Evolutionary conservation across 108 stramenopile species (phyloP).

Genomic region (Fragilaria crotonensis): DNA sequence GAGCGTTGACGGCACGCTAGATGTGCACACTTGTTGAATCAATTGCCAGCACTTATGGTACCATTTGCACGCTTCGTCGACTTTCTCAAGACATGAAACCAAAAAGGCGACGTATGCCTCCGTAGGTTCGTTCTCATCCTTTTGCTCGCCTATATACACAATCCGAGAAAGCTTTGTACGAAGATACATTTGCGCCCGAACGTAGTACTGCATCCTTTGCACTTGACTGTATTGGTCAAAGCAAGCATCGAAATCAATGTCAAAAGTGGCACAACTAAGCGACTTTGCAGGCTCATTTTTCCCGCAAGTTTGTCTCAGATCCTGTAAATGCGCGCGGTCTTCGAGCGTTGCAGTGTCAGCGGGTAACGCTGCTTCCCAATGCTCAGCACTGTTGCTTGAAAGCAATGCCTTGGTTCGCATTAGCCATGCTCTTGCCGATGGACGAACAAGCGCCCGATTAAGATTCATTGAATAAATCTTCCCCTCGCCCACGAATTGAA

Average conservation of each 20-base stretch:
- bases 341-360: conserved; percentile 42
- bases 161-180: conserved; percentile 45
- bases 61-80: conserved; percentile 28
- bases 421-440: conserved; percentile 65
- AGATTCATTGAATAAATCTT: conserved; percentile 57
- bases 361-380: conserved; percentile 24
- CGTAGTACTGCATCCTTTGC: conserved; percentile 9
- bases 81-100: conserved; percentile 20
- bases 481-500: conserved; percentile 56
- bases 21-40: not conserved
- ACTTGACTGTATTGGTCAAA: conserved; percentile 22
- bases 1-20: not conserved
- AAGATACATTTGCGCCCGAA: conserved; percentile 48
- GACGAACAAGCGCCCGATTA: conserved; percentile 44
- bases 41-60: conserved; percentile 26
- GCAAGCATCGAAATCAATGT: too few species aligned
- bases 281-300: not conserved
- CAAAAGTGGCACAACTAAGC: too few species aligned
- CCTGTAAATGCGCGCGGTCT: conserved; percentile 26
- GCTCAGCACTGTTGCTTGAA: not conserved
- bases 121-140: conserved; percentile 35
- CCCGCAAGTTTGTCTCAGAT: not conserved
- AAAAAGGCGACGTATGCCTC: conserved; percentile 35
- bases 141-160: conserved; percentile 23
- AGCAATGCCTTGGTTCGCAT: conserved; percentile 50